Conservation (phyloP, 2,329 filamentous ascomycete species). For the Cryphonectria naterciae region DNA sequence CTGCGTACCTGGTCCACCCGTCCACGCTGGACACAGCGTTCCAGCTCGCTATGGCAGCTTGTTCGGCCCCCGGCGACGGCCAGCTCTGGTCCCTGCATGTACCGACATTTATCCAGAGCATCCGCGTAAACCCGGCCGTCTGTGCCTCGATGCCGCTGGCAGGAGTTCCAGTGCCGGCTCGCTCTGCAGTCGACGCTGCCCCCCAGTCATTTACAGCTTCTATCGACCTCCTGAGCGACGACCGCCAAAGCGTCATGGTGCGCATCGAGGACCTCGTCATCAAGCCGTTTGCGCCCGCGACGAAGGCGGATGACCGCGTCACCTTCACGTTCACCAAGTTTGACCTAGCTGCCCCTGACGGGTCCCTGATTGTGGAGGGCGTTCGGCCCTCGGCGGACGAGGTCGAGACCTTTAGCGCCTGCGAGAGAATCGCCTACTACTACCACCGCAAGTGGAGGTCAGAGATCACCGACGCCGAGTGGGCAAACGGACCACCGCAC, state of each 20-base stretch:
- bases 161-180: neutral
- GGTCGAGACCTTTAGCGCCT: constrained; percentile 3
- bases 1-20: constrained; percentile 11
- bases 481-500: constrained; percentile 30
- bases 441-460: constrained; percentile 33
- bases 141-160: neutral
- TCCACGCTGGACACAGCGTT: constrained; percentile 17
- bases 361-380: constrained; percentile 8
- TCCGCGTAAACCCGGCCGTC: neutral
- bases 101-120: constrained; percentile 1
- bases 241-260: constrained; percentile 27
- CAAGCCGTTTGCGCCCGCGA: constrained; percentile 25
- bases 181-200: neutral
- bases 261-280: constrained; percentile 30
- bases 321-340: constrained; percentile 26
- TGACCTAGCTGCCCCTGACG: constrained; percentile 25
- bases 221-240: constrained; percentile 19
- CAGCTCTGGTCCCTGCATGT: constrained; percentile 17
- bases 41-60: constrained; percentile 17
- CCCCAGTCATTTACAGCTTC: constrained; percentile 10
- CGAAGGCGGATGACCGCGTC: constrained; percentile 22
- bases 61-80: constrained; percentile 13
- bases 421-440: constrained; percentile 34
- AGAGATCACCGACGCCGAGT: constrained; percentile 32
- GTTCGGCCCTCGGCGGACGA: constrained; percentile 1